A percentile compares a stretch with the other conserved stretches of the same genome.
Evolutionary conservation across 2,329 filamentous ascomycete species (phyloP).

Genomic region (Aspergillus japonicus): DNA sequence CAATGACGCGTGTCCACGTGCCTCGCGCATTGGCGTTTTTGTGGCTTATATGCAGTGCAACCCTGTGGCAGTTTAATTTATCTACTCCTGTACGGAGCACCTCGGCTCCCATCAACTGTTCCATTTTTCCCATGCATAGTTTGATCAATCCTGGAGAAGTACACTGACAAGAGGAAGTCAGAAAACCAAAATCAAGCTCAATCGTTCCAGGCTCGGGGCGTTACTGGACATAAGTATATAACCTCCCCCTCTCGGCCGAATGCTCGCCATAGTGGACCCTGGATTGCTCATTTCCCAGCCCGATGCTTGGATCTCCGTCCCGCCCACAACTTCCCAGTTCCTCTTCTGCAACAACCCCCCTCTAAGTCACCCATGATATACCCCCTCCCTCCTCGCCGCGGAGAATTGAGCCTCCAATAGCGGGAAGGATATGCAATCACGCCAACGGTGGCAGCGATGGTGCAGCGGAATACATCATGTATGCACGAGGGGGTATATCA

Average conservation of each 20-base stretch:
- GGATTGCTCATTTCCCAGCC: conserved; percentile 21
- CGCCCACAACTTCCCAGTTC: not conserved
- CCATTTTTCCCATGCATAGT: too few species aligned
- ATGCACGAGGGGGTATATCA: not conserved
- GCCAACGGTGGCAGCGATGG: not conserved
- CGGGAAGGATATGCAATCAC: not conserved
- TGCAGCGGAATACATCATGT: not conserved
- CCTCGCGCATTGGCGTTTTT: too few species aligned
- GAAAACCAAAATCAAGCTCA: too few species aligned
- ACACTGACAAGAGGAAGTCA: too few species aligned
- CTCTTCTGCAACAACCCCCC: not conserved
- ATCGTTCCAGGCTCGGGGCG: not conserved
- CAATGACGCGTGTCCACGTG: too few species aligned
- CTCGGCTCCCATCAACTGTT: too few species aligned
- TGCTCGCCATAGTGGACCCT: conserved; percentile 20
- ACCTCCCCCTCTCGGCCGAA: not conserved
- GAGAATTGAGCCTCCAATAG: not conserved
- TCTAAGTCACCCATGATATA: not conserved
- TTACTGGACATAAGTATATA: not conserved
- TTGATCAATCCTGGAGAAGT: too few species aligned
- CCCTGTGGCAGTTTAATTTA: too few species aligned
- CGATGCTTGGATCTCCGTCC: not conserved
- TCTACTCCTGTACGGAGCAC: too few species aligned
- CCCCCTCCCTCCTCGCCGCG: too few species aligned
- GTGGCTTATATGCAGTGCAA: too few species aligned